Percentiles rank a stretch among this genome's conserved stretches.
Evolutionary conservation across 805 yeast species (phyloP).

Genomic region (Groenewaldozyma tartarivorans): DNA sequence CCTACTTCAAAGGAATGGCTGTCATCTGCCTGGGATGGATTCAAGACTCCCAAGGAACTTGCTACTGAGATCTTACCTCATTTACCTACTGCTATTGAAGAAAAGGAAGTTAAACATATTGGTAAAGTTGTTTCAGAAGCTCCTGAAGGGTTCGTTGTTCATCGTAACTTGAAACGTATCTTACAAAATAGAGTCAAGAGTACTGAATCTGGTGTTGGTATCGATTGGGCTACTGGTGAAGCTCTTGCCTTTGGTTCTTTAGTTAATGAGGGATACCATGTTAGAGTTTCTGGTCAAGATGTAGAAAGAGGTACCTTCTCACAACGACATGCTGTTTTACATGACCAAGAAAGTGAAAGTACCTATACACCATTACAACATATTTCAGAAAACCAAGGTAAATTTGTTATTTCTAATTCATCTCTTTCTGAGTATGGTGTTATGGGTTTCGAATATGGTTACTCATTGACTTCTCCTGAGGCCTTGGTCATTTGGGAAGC

Average conservation of each 20-base stretch:
- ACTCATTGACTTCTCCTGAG: slow-evolving; percentile 94
- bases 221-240: slow-evolving; percentile 99
- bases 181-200: slow-evolving; percentile 79
- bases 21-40: slow-evolving; percentile 97
- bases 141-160: slow-evolving; percentile 83
- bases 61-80: slow-evolving; percentile 95
- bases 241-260: slow-evolving; percentile 95
- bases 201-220: slow-evolving; percentile 80
- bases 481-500: slow-evolving; percentile 99
- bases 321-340: slow-evolving; percentile 97
- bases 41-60: slow-evolving; percentile 93
- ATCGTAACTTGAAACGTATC: slow-evolving; percentile 93
- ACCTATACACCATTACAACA: slow-evolving; percentile 80
- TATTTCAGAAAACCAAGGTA: slow-evolving; percentile 68
- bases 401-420: slow-evolving; percentile 80
- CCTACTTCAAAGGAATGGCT: slow-evolving; percentile 96
- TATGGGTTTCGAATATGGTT: slow-evolving; percentile 98
- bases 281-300: slow-evolving; percentile 98
- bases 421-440: slow-evolving; percentile 98
- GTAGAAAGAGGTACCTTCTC: slow-evolving; percentile 99
- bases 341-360: slow-evolving; percentile 82
- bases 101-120: slow-evolving; percentile 57
- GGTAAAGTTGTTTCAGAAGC: slow-evolving; percentile 73
- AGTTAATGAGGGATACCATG: slow-evolving; percentile 87
- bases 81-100: slow-evolving; percentile 86